Evolutionary conservation across 129 eudicot genomes (phyloP).

Genomic region (Pseudognaphalium luteoalbum): DNA sequence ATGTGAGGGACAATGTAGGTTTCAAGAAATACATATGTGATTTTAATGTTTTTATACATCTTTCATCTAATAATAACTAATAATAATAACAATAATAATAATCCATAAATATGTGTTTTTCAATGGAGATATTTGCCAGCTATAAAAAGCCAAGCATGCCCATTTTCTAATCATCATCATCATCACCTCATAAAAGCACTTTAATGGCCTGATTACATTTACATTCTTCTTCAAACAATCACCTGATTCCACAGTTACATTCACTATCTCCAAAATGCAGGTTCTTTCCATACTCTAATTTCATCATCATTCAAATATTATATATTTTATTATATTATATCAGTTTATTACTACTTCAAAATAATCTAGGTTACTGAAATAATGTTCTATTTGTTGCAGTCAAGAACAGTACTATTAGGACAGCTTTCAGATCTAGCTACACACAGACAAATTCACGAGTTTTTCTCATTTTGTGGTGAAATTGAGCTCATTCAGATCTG

Average conservation of each 20-base stretch:
- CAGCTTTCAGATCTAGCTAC: conserved; percentile 96
- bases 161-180: too few species aligned
- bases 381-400: conserved; percentile 27
- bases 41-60: too few species aligned
- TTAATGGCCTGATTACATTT: not conserved
- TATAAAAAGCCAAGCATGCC: not conserved
- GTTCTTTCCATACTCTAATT: not conserved
- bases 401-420: conserved; percentile 69
- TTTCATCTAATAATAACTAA: too few species aligned
- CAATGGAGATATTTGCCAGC: not conserved
- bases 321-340: too few species aligned
- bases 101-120: too few species aligned
- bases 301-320: not conserved
- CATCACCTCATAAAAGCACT: not conserved
- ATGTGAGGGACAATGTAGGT: too few species aligned
- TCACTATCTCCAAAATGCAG: not conserved
- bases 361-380: too few species aligned
- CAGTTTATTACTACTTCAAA: too few species aligned
- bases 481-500: conserved; percentile 88
- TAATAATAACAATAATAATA: too few species aligned
- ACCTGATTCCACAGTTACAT: not conserved
- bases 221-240: not conserved
- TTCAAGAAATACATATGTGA: too few species aligned
- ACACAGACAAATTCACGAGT: conserved; percentile 88
- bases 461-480: conserved; percentile 91